Evolutionary conservation across 768 basidiomycete genomes (phyloP).

Genomic region (Rubroboletus satanas): DNA sequence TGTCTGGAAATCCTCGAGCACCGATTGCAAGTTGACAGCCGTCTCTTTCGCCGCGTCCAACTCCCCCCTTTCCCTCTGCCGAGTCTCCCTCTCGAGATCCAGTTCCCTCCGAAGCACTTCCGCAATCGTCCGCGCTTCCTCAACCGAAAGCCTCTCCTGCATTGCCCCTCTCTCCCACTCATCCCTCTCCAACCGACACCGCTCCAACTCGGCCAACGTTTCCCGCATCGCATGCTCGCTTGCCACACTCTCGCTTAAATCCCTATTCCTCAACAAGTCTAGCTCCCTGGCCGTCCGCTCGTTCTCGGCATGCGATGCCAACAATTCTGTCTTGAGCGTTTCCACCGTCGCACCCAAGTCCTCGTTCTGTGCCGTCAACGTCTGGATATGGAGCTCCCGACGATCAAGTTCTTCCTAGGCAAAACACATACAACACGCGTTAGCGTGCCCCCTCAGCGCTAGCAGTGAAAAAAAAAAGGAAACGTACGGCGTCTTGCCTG

Average conservation of each 20-base stretch:
- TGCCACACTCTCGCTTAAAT: slow-evolving; percentile 61
- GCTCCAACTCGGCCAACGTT: slow-evolving; percentile 81
- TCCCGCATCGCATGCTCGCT: slow-evolving; percentile 83
- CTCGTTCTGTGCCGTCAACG: slow-evolving; percentile 73
- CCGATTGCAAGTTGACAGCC: slow-evolving; percentile 81
- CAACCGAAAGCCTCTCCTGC: slow-evolving; percentile 65
- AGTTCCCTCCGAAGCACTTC: slow-evolving; percentile 60
- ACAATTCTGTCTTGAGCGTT: slow-evolving; percentile 77
- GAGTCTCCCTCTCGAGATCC: slow-evolving; percentile 59
- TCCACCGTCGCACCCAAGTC: slow-evolving; percentile 68
- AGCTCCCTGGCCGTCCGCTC: slow-evolving; percentile 69
- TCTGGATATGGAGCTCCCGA: slow-evolving; percentile 78
- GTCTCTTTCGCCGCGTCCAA: slow-evolving; percentile 71
- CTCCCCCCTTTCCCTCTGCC: slow-evolving; percentile 51
- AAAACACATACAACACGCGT: not conserved
- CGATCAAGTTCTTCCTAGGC: slow-evolving; percentile 96
- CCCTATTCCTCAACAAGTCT: slow-evolving; percentile 58
- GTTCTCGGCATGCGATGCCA: slow-evolving; percentile 70
- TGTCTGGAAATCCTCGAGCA: slow-evolving; percentile 92
- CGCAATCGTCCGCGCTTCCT: slow-evolving; percentile 59
- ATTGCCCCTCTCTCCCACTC: slow-evolving; percentile 62
- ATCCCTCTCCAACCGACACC: slow-evolving; percentile 76
- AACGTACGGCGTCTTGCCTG: slow-evolving; percentile 89
- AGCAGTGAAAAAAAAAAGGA: not conserved
- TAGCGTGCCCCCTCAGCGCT: not conserved